Percentiles rank a stretch among this genome's conserved stretches.
phyloP scores from a whole-genome alignment of 176 grass and related monocot genomes.

The Lolium multiflorum region DNA sequence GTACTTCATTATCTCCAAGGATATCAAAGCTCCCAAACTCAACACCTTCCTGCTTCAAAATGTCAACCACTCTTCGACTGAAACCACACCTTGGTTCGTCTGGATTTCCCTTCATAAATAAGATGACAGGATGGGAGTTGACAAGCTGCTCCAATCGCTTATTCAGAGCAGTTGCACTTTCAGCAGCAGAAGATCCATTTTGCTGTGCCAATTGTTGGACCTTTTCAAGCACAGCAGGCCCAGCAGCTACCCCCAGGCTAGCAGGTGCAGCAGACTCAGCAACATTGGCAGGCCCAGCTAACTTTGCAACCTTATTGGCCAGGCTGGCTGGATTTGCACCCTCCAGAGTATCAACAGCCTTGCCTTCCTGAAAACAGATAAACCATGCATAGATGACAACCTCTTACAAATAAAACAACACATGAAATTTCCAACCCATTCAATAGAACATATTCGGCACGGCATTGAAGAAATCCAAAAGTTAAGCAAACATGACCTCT shows the following conservation, averaged over 20 bases:
- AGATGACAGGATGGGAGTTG: slow-evolving; percentile 76
- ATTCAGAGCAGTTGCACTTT: slow-evolving; percentile 51
- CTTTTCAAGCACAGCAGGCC: slow-evolving; percentile 66
- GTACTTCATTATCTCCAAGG: slow-evolving; percentile 79
- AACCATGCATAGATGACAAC: neutral
- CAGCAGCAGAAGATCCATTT: slow-evolving; percentile 57
- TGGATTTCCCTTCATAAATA: slow-evolving; percentile 95
- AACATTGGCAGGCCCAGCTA: slow-evolving; percentile 64
- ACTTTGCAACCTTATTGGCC: slow-evolving; percentile 90
- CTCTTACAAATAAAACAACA: neutral
- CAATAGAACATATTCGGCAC: slow-evolving; percentile 4
- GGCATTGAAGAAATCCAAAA: slow-evolving; percentile 16
- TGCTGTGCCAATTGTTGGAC: slow-evolving; percentile 53
- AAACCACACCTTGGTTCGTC: slow-evolving; percentile 91
- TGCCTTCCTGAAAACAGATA: slow-evolving; percentile 72
- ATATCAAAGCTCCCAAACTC: slow-evolving; percentile 88
- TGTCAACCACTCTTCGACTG: slow-evolving; percentile 82
- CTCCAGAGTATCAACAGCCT: slow-evolving; percentile 80
- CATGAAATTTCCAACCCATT: too few relatives aligned
- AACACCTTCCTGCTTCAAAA: slow-evolving; percentile 86
- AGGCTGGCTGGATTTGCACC: slow-evolving; percentile 91
- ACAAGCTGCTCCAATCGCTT: slow-evolving; percentile 79
- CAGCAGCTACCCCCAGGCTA: slow-evolving; percentile 62
- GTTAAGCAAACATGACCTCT: neutral
- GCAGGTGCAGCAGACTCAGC: slow-evolving; percentile 67